Conservation (phyloP, 2,329 filamentous ascomycete genomes). For the Talaromyces marneffei region DNA sequence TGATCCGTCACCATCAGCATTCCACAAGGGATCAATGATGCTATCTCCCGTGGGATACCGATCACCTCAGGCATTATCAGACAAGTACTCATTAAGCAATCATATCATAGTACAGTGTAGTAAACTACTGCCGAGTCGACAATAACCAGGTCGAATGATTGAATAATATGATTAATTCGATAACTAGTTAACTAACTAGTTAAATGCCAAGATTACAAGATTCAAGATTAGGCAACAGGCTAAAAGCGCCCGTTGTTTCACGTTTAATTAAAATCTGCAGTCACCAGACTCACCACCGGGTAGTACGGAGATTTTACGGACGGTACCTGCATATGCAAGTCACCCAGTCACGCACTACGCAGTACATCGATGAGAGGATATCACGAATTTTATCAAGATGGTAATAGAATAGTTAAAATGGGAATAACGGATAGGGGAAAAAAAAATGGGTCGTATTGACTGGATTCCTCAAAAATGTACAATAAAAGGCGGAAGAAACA, state of each 20-base stretch:
- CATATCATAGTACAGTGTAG: no score
- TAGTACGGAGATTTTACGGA: neutral
- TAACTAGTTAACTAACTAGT: no score
- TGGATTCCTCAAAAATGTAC: conserved; percentile 8
- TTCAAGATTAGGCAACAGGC: neutral
- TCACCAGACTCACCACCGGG: neutral
- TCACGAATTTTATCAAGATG: no score
- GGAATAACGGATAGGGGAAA: neutral
- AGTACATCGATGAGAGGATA: neutral
- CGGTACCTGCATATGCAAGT: neutral
- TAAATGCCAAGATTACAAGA: neutral
- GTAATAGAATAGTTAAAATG: neutral
- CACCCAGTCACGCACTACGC: neutral
- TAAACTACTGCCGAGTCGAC: neutral
- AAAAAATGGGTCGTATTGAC: conserved; percentile 1
- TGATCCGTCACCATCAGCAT: no score
- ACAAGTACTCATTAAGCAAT: no score
- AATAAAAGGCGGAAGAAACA: conserved; percentile 4
- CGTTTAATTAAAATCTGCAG: neutral
- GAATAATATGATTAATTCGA: no score
- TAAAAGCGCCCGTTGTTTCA: neutral
- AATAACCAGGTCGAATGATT: no score
- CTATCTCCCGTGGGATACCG: no score
- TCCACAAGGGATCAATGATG: no score
- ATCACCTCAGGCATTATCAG: no score